Evolutionary conservation across 257 asterid genomes (phyloP).

Genomic region (Solanum pennellii): DNA sequence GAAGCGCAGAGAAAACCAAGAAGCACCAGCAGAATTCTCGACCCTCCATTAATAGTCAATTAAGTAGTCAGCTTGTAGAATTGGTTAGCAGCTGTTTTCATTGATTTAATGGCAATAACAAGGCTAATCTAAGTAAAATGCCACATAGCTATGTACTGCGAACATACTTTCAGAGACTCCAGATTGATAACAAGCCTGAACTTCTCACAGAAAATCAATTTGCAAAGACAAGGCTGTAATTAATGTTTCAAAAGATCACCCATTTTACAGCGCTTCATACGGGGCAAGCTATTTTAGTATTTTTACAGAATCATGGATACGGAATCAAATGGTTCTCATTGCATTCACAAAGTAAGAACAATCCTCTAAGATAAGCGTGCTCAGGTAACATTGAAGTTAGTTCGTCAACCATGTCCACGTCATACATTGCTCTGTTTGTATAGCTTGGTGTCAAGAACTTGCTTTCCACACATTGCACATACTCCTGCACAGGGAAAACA

Average conservation of each 20-base stretch:
- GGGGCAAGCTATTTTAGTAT: not conserved
- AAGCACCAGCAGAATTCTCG: not conserved
- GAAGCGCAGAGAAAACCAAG: not conserved
- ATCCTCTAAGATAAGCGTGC: not conserved
- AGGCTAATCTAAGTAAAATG: not conserved
- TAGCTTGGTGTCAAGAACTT: slow-evolving; percentile 88
- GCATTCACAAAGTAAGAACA: not conserved
- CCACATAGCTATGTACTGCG: not conserved
- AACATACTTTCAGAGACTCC: not conserved
- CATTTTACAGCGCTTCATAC: not conserved
- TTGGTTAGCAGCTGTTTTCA: not conserved
- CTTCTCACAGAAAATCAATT: not conserved
- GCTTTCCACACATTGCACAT: slow-evolving; percentile 99
- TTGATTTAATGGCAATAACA: not conserved
- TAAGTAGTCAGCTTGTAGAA: not conserved
- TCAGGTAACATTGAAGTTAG: not conserved
- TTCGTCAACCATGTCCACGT: not conserved
- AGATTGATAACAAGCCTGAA: not conserved
- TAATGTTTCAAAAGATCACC: not conserved
- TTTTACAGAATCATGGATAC: not conserved
- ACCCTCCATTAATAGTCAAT: not conserved
- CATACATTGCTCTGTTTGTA: slow-evolving; percentile 97
- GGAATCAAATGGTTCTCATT: not conserved
- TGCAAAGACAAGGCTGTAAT: not conserved
- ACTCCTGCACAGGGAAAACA: slow-evolving; percentile 58